These are phyloP conservation scores for Moesziomyces aphidis DNA, from an alignment of 1,284 basidiomycete genomes.

Conservation along the genomic window DNA sequence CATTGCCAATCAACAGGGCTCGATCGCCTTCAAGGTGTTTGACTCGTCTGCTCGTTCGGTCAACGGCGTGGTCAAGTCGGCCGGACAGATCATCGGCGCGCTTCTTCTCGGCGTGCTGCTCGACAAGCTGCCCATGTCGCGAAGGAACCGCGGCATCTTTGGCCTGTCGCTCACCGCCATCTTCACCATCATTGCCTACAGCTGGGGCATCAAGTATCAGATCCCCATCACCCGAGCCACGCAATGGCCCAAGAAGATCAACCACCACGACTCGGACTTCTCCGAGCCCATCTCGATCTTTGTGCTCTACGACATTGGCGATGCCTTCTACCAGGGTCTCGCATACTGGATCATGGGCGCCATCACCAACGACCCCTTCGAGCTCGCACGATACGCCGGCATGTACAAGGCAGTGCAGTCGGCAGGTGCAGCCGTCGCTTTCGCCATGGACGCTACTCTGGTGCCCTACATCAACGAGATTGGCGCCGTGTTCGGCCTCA, in stretches of 20 bases:
- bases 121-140: constrained; percentile 44
- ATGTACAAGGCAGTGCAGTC: constrained; percentile 57
- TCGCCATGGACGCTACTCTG: constrained; percentile 40
- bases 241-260: constrained; percentile 28
- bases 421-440: constrained; percentile 50
- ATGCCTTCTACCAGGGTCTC: constrained; percentile 45
- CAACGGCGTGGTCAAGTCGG: constrained; percentile 34
- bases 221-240: constrained; percentile 44
- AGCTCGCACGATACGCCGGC: constrained; percentile 54
- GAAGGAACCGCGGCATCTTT: constrained; percentile 25
- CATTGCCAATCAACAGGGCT: constrained; percentile 7
- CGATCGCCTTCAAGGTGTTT: constrained; percentile 29
- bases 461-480: constrained; percentile 41
- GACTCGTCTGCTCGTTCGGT: constrained; percentile 19
- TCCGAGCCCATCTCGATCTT: constrained; percentile 37
- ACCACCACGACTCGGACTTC: constrained; percentile 25
- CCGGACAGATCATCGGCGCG: constrained; percentile 28
- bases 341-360: constrained; percentile 56
- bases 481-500: constrained; percentile 31
- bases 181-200: constrained; percentile 32
- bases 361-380: constrained; percentile 57
- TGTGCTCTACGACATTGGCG: constrained; percentile 30
- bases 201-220: constrained; percentile 37
- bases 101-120: constrained; percentile 33
- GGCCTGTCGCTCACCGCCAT: constrained; percentile 21